phyloP scores from a whole-genome alignment of 2,329 filamentous ascomycete genomes.

The Monilinia vaccinii-corymbosi region DNA sequence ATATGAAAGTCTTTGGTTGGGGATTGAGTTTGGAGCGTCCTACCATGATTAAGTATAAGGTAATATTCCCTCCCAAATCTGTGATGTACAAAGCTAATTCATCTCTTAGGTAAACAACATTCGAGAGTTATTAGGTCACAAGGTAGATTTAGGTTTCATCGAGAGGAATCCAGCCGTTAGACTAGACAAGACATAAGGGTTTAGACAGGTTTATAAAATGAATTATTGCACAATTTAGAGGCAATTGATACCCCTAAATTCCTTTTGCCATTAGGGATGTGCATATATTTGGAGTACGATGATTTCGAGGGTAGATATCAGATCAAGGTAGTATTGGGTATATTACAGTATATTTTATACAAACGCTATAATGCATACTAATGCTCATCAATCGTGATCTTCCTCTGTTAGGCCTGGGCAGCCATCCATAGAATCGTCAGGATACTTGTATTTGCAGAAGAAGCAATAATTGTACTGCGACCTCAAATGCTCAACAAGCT shows the following conservation, averaged over 20 bases:
- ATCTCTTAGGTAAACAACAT: constrained; percentile 45
- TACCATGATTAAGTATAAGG: constrained; percentile 57
- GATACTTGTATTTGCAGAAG: constrained; percentile 86
- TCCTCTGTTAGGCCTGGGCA: constrained; percentile 86
- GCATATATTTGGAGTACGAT: not conserved
- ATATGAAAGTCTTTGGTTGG: constrained; percentile 91
- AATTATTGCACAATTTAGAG: not conserved
- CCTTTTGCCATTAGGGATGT: not conserved
- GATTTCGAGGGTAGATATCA: not conserved
- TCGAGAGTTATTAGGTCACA: constrained; percentile 62
- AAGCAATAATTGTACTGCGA: constrained; percentile 77
- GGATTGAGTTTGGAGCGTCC: constrained; percentile 86
- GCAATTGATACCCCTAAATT: not conserved
- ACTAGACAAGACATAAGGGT: constrained; percentile 37
- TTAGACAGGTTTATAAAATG: constrained; percentile 2
- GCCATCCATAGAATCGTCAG: constrained; percentile 66
- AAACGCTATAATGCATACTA: not conserved
- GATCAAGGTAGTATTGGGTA: constrained; percentile 12
- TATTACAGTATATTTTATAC: constrained; percentile 19
- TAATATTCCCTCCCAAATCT: constrained; percentile 4
- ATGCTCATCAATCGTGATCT: constrained; percentile 52
- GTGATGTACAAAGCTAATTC: constrained; percentile 10
- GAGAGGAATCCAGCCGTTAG: constrained; percentile 85
- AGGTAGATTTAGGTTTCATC: constrained; percentile 90
- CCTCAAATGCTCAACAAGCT: constrained; percentile 61